Base-by-base conservation (phyloP, 2,329 filamentous ascomycete genomes). In the Exophiala spinifera region DNA sequence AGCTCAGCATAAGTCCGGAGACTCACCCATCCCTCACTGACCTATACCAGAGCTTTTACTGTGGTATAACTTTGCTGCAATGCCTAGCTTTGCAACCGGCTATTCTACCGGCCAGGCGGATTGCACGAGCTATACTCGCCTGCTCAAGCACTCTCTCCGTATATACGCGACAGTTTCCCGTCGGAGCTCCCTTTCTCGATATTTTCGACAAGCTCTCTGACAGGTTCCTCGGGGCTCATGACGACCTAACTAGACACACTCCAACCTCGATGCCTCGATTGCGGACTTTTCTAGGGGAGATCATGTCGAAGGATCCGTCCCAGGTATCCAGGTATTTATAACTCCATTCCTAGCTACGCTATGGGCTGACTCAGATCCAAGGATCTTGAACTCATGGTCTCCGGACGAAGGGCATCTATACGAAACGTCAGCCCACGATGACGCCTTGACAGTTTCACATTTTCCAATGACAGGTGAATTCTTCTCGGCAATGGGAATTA, bases 261-360 rank as follows among this genome's bases (percentile, higher is more conserved):
- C 49, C 52, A 3, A 53, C 17, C 31, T 42, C 36, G 6, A 17
- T 42, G 17, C 25, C 21, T 3, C 47, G 55, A 21, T 46, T 61
- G 7, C 34, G 55, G 3, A 20, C n/a, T 43, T 5, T 61, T n/a
- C 34, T 62, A 11, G 53, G 57, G 40, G 55, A 49, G 19, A 59
- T 62, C 31, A 50, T 60, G 23, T 60, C 57, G 11, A 60, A 57
- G 37, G 60, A 62, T 55, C 60, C 60, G n/a, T 60, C 60, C 1
- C 57, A 62, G 31, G 49, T 50, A 40, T 37, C 60, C 23, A 33
- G 52, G 60, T 58, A 51, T 19, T 57, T 53, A 11, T 14, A 19
- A 14, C 28, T 15, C 14, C 28, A 3, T 6, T 17, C n/a, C 31
- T 36, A 13, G 2, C 14, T 47, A 31, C 31, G 19, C 7, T n/a